Base-by-base conservation (phyloP, 2,329 filamentous ascomycete genomes). In the Anthostomella pinea region DNA sequence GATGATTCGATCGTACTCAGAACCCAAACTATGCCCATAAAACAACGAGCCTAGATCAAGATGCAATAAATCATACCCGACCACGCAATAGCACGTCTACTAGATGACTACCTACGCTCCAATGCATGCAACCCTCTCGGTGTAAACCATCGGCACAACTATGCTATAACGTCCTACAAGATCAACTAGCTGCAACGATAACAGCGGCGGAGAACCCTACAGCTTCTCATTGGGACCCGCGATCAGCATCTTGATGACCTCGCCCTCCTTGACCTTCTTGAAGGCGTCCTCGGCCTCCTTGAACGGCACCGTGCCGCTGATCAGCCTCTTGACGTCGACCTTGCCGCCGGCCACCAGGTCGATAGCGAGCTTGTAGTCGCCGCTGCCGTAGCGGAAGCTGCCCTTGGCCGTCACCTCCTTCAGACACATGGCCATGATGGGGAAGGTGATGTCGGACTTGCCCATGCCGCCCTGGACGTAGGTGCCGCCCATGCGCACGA, bases 381-480 rank as follows among this genome's bases (percentile, higher is more conserved):
- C 90, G 36, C 80, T 77, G 3, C 83, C 83, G 64, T 97, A 97
- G 24, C 91, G 79, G 74, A 97, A 97, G 45, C 83, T 90, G 15
- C 91, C 91, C 58, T 84, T 86, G 30, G 86, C 75, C 8, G 83
- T 94, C 33, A 95, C 72, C 70, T 97, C 91, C 69, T 96, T 96
- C 33, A 82, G 75, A 62, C 89, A 94, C 58, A 94, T 73, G 5
- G 86, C 84, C 77, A 91, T 86, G 60, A 97, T 95, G 33, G 91
- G 91, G 70, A 96, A 95, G 7, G 67, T 85, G 62, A 96, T 90
- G 56, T 95, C 87, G 24, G 80, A 65, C 59, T 84, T 85, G 57
- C 91, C 91, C 88, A 96, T 95, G 37, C 90, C 90, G 41, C 82
- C 87, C 67, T 94, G 88, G 7, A 94, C 83, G 54, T 87, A 91